Evolutionary conservation across 2,329 filamentous ascomycete genomes (phyloP).

Genomic region (Trichoderma asperellum): DNA sequence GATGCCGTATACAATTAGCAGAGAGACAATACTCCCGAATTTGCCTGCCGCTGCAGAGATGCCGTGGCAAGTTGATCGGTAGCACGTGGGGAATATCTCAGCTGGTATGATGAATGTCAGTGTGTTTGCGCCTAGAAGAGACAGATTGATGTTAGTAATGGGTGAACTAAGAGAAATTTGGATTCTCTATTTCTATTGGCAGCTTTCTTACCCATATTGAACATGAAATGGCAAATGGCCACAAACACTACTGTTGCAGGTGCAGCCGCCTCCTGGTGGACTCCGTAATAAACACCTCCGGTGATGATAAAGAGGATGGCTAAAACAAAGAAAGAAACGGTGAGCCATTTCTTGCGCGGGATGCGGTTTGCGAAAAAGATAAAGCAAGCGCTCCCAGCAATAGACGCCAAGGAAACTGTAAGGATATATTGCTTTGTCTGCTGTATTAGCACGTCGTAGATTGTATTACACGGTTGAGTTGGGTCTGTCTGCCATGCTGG

Average conservation of each 20-base stretch:
- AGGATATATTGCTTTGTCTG: slow-evolving; percentile 58
- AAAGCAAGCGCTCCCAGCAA: slow-evolving; percentile 55
- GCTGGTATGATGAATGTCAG: slow-evolving; percentile 67
- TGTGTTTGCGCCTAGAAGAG: slow-evolving; percentile 56
- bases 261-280: slow-evolving; percentile 47
- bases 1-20: slow-evolving; percentile 56
- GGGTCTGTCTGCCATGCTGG: slow-evolving; percentile 56
- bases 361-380: slow-evolving; percentile 53
- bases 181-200: too few relatives aligned
- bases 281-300: slow-evolving; percentile 55
- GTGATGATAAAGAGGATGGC: slow-evolving; percentile 54
- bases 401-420: slow-evolving; percentile 56
- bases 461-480: slow-evolving; percentile 54
- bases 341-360: slow-evolving; percentile 55
- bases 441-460: slow-evolving; percentile 56
- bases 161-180: not conserved
- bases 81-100: slow-evolving; percentile 67
- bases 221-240: slow-evolving; percentile 58
- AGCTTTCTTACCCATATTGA: slow-evolving; percentile 54
- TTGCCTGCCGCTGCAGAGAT: slow-evolving; percentile 65
- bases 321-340: slow-evolving; percentile 52
- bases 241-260: slow-evolving; percentile 55
- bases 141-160: slow-evolving; percentile 27
- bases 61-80: slow-evolving; percentile 65
- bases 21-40: slow-evolving; percentile 58